Base-by-base conservation (phyloP, 176 grass and related monocot species). In the Bolboschoenus planiculmis region DNA sequence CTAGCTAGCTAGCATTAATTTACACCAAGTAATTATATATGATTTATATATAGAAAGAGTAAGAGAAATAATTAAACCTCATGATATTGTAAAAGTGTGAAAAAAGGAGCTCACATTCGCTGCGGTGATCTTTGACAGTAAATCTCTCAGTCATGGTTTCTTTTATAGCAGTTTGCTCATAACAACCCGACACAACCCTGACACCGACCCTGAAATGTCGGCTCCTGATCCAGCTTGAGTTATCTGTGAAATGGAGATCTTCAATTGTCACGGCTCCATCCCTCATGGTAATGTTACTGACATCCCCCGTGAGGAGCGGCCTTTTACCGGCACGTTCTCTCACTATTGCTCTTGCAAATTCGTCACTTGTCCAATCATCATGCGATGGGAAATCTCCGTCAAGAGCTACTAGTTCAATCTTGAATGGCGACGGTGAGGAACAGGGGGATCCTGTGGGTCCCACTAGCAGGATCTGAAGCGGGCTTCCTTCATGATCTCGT, bases 51-150 rank as follows among this genome's bases (percentile, higher is more conserved):
- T 7, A 36, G 14, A 66, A 48, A 75, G 10, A 48, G 15, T 42
- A 9, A 71, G 4, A 75, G 24, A 50, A 51, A 18, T 40, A 21
- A 9, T 53, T 53, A 14, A 23, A 46, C 39, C 46, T 43, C 6
- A 73, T 73, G 44, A 76, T 50, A 50, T 47, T n/a, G 7, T 2
- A 58, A 0, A 81, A 75, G 16, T 10, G 48, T 61, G 7, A 48
- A 36, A 29, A 4, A 71, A 57, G 47, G 50, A 86, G 10, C 84
- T 91, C 66, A 93, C 94, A 73, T 90, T 93, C 84, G 10, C 91
- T 87, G 31, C 94, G 81, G n/a, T 97, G 91, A 86, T 97, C 94
- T 88, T 88, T 89, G n/a, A 97, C 94, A 0, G 30, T 80, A 71
- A 97, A 97, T 81, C 84, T 78, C 2, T 90, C 83, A 10, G 89